These are phyloP conservation scores for Phytophthora ramorum DNA, from an alignment of 352 stramenopile genomes.

Conservation along the genomic window DNA sequence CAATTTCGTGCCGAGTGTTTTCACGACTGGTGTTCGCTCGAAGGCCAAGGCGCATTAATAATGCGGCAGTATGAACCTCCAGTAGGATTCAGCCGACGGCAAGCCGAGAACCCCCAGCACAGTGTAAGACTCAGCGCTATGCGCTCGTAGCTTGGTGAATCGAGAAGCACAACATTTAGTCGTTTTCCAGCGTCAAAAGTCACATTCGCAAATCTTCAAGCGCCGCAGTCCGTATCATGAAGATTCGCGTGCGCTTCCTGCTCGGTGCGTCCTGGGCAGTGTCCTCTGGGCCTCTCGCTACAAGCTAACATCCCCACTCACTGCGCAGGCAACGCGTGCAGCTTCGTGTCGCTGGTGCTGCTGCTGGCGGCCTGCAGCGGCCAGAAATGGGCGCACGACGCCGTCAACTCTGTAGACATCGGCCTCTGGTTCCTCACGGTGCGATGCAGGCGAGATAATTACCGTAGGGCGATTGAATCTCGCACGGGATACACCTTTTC, in stretches of 20 bases:
- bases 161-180: neutral
- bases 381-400: slow-evolving; percentile 66
- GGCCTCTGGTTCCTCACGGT: slow-evolving; percentile 76
- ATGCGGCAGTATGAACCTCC: no score
- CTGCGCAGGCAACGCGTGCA: slow-evolving; percentile 55
- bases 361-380: slow-evolving; percentile 53
- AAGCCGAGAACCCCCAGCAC: no score
- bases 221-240: slow-evolving; percentile 26
- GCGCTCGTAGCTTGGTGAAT: no score
- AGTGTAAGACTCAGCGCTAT: no score
- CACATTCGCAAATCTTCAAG: slow-evolving; percentile 18
- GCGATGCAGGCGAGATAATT: neutral
- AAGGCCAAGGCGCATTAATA: no score
- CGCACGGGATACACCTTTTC: neutral
- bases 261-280: slow-evolving; percentile 33
- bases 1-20: no score
- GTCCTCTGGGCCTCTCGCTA: neutral
- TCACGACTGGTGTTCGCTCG: no score
- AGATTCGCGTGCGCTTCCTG: slow-evolving; percentile 50
- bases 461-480: slow-evolving; percentile 3
- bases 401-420: slow-evolving; percentile 78
- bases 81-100: no score
- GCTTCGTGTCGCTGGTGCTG: slow-evolving; percentile 56
- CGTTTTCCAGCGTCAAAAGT: neutral
- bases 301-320: neutral